Evolutionary conservation across 2,329 filamentous ascomycete species (phyloP).

Genomic region (Chaetomium sp.): DNA sequence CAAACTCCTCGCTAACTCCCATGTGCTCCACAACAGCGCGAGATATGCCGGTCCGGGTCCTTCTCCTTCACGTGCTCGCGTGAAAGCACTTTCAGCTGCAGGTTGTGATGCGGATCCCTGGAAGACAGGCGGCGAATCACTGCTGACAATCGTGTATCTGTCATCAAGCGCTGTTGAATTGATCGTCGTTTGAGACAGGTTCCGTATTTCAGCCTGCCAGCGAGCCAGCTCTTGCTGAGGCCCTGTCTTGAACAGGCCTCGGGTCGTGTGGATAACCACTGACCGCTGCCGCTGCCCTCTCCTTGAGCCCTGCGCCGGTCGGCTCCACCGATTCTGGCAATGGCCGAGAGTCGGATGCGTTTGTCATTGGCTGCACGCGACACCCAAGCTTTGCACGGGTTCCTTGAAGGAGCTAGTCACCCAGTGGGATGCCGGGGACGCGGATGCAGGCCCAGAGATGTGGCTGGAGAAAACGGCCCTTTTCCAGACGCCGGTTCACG

Average conservation of each 20-base stretch:
- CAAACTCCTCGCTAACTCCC: neutral
- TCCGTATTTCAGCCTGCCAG: slow-evolving; percentile 2
- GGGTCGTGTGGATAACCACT: slow-evolving; percentile 8
- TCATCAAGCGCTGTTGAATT: slow-evolving; percentile 6
- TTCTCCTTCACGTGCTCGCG: slow-evolving; percentile 7
- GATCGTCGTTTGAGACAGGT: slow-evolving; percentile 7
- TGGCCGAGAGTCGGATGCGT: slow-evolving; percentile 19
- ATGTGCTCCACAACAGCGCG: neutral
- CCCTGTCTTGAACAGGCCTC: neutral
- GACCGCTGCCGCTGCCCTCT: slow-evolving; percentile 17
- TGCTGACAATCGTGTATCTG: neutral
- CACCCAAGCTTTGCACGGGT: neutral
- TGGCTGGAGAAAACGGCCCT: slow-evolving; percentile 35
- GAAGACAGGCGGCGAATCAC: slow-evolving; percentile 20
- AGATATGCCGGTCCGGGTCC: neutral
- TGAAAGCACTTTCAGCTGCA: slow-evolving; percentile 14
- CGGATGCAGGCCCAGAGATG: slow-evolving; percentile 29
- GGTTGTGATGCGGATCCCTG: slow-evolving; percentile 6
- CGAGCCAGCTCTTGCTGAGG: neutral
- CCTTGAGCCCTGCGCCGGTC: neutral
- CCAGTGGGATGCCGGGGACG: slow-evolving; percentile 3
- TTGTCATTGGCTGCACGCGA: slow-evolving; percentile 20
- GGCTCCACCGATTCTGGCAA: slow-evolving; percentile 23
- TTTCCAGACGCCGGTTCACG: slow-evolving; percentile 26
- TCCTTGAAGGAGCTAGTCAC: neutral